Base-by-base conservation (phyloP, 1,284 basidiomycete species). In the Rhodotorula sp. region DNA sequence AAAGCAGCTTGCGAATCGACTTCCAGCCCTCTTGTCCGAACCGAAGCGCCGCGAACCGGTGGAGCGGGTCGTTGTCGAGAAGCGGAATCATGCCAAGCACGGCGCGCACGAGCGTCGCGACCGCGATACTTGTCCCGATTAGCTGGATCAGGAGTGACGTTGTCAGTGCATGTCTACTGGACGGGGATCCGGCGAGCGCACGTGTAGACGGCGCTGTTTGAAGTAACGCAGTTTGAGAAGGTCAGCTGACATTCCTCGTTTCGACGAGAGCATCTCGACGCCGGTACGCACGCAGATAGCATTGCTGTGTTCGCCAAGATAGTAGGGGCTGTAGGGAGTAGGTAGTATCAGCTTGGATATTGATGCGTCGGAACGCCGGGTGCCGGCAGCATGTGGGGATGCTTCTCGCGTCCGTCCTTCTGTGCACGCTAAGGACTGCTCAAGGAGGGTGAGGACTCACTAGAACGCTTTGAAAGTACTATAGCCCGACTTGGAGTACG, bases 231-330 rank as follows among this genome's bases (percentile, higher is more conserved):
- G 58, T 17, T 26, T 20, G 15, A 24, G 17, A 26, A 51, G n/a
- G 45, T 30, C 26, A 61, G 49, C 37, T 33, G 33, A 6, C 5
- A 5, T 3, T 6, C 5, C 20, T 6, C 46, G 18, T 0, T 4
- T n/a, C 26, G 10, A 45, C 26, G 12, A 10, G 14, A 30, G 33
- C 8, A 44, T 18, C 37, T 20, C 22, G 45, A 8, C 17, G 1
- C n/a, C 7, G 30, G 6, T 7, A 46, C 60, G 37, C 17, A 58
- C 56, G 33, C 65, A 66, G 59, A 54, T 26, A 4, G 56, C 45
- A 49, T 71, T 59, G 20, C 42, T 55, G 62, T 71, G 69, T 29
- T 71, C 69, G 26, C 69, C 69, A 15, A 71, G 60, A 26, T 71
- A 71, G 66, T 71, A 71, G 7, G 69, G 69, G 24, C 69, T 71